Percentiles rank a stretch among this genome's conserved stretches.
Conservation (phyloP, 306 rosid species). For the Alnus glutinosa region DNA sequence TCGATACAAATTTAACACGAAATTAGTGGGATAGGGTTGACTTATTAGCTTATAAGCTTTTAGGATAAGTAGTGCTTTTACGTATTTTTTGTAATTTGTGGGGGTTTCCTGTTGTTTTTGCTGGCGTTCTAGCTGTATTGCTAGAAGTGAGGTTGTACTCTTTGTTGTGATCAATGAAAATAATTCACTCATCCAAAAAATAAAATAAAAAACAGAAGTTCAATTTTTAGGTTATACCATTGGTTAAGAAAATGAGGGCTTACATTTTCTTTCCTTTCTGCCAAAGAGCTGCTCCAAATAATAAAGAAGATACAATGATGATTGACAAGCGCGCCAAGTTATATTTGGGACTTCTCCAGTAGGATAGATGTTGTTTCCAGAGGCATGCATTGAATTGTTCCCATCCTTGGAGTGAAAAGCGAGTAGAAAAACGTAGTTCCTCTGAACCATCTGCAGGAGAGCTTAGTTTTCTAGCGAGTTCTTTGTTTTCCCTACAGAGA, state of each 20-base stretch:
- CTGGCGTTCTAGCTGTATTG: too few species aligned
- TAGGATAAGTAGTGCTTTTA: too few species aligned
- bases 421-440: constrained; percentile 20
- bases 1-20: too few species aligned
- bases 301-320: constrained; percentile 9
- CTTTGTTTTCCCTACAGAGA: constrained; percentile 20
- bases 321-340: constrained; percentile 28
- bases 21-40: too few species aligned
- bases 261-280: constrained; percentile 33
- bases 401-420: constrained; percentile 36
- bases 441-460: constrained; percentile 15
- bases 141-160: too few species aligned
- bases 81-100: too few species aligned
- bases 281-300: constrained; percentile 39
- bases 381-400: constrained; percentile 39
- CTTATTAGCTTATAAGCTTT: too few species aligned
- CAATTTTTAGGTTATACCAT: too few species aligned
- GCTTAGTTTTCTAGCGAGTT: constrained; percentile 22
- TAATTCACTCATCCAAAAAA: too few species aligned
- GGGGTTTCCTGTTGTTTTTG: too few species aligned
- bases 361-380: constrained; percentile 35
- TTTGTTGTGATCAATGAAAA: too few species aligned
- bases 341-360: constrained; percentile 38
- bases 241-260: not conserved
- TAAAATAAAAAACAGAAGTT: too few species aligned